Base-by-base conservation (phyloP, 371 early-diverging fungal genomes). In the Lichtheimia ornata region DNA sequence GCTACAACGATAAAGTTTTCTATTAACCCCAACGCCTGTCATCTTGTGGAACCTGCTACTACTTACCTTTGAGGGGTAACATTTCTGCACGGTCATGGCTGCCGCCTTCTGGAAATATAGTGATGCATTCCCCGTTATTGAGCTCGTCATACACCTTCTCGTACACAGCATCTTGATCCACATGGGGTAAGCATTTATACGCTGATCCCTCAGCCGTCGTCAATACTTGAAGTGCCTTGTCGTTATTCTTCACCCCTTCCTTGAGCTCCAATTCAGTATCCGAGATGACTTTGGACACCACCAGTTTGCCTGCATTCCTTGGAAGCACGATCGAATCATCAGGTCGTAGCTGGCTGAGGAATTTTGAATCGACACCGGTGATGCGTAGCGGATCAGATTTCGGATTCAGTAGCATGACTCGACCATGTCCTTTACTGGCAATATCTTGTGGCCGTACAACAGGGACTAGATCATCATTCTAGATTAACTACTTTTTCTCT, bases 91-190 rank as follows among this genome's bases (percentile, higher is more conserved):
- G 91, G 67, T 97, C 97, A 73, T 97, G 97, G 60, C 90, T 90
- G 7, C 97, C 96, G 44, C 97, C 96, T 66, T 96, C 97, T 3
- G 97, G 97, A 71, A 97, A 97, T 59, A 97, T 97, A 13, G 96
- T 96, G 15, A 97, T 85, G 65, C 93, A 91, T 24, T 86, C 85
- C 24, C 93, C 92, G 24, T 74, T 71, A 62, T 87, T 81, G 50
- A 97, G 71, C 15, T 89, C 84, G 6, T 86, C 83, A 62, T 87
- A 86, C 14, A 97, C 97, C 7, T 81, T 70, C 27, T 77, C 70
- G 73, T 93, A 96, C 71, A 96, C 91, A 7, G 81, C 75, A 57
- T 77, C 68, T 71, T 96, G 95, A 70, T 97, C 92, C 59, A 96
- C 83, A 63, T 90, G 89, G 17, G 97, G 96, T 13, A 85, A 69